Evolutionary conservation across 2,329 filamentous ascomycete species (phyloP).

Genomic region (Penicillium expansum): DNA sequence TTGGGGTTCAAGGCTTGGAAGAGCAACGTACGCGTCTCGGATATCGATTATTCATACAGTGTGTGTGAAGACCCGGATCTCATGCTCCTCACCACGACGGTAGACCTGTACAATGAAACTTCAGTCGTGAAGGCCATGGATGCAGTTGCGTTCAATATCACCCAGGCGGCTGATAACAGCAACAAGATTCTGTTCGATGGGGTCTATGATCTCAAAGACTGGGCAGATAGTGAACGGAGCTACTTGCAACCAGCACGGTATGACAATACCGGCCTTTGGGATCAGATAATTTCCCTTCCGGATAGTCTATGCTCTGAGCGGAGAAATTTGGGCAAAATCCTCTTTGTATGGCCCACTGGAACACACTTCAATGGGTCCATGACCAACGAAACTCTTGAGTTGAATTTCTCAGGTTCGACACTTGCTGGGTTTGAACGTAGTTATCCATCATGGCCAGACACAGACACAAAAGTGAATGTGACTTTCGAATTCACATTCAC

Average conservation of each 20-base stretch:
- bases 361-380: slow-evolving; percentile 7
- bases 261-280: no score
- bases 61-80: slow-evolving; percentile 4
- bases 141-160: slow-evolving; percentile 7
- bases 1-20: slow-evolving; percentile 11
- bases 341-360: slow-evolving; percentile 4
- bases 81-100: slow-evolving; percentile 2
- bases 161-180: background rate
- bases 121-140: slow-evolving; percentile 8
- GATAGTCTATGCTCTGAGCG: no score
- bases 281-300: no score
- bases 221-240: background rate
- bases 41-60: slow-evolving; percentile 11
- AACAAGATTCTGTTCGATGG: slow-evolving; percentile 8
- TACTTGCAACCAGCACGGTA: no score
- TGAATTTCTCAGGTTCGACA: slow-evolving; percentile 3
- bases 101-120: background rate
- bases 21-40: slow-evolving; percentile 1
- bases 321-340: background rate
- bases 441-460: background rate
- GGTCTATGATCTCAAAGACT: slow-evolving; percentile 6
- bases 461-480: slow-evolving; percentile 3
- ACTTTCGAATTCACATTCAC: slow-evolving; percentile 7
- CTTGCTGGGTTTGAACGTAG: background rate
- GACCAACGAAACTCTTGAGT: slow-evolving; percentile 9